Percentiles rank a stretch among this genome's conserved stretches.
phyloP scores from a whole-genome alignment of 2,329 filamentous ascomycete genomes.

The Cercospora nicotianae region DNA sequence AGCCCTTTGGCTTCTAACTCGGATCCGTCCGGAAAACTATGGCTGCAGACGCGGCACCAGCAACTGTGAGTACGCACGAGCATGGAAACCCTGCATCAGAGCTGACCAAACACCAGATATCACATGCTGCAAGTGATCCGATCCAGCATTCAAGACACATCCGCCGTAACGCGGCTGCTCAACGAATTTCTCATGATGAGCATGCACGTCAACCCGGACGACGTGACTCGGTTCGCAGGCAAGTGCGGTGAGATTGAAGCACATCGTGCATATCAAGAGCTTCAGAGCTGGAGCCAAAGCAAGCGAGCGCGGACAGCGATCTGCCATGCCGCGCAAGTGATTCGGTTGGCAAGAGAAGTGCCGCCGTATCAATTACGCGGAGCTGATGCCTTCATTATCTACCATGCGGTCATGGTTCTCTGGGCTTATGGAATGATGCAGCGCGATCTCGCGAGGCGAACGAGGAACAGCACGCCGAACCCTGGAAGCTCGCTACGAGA shows the following conservation, averaged over 20 bases:
- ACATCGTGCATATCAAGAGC: constrained; percentile 23
- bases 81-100: background rate
- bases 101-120: background rate
- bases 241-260: constrained; percentile 29
- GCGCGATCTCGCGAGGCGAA: constrained; percentile 15
- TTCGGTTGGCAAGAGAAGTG: constrained; percentile 19
- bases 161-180: constrained; percentile 14
- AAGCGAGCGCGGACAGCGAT: constrained; percentile 25
- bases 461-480: constrained; percentile 8
- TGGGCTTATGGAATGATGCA: constrained; percentile 29
- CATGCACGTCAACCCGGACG: constrained; percentile 24
- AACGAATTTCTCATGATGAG: constrained; percentile 26
- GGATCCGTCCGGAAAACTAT: constrained; percentile 24
- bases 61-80: constrained; percentile 15
- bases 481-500: background rate
- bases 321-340: constrained; percentile 25
- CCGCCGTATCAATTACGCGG: constrained; percentile 25
- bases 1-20: constrained; percentile 2
- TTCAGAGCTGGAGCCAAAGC: constrained; percentile 22
- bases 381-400: constrained; percentile 23
- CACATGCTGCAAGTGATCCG: constrained; percentile 8
- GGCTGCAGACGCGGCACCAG: constrained; percentile 28
- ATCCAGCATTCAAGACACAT: background rate
- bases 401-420: constrained; percentile 25
- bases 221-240: constrained; percentile 25